A percentile compares a stretch with the other conserved stretches of the same genome.
Conservation (phyloP, 805 yeast genomes). For the Scheffersomyces lignosus region DNA sequence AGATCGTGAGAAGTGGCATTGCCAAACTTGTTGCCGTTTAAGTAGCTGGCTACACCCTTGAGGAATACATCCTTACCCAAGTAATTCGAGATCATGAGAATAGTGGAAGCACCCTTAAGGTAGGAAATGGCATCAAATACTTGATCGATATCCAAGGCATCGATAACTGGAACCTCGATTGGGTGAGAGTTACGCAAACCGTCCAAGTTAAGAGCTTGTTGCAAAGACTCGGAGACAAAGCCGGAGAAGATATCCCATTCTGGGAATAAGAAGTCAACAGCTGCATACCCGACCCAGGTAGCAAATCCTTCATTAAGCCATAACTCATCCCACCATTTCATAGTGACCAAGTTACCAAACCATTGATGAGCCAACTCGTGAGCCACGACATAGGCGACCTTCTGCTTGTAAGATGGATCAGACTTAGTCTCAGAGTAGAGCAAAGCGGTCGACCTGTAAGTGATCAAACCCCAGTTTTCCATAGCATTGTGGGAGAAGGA, state of each 20-base stretch:
- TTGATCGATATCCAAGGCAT: constrained; percentile 79
- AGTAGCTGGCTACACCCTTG: constrained; percentile 70
- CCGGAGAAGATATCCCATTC: constrained; percentile 76
- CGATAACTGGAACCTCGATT: constrained; percentile 75
- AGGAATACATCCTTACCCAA: constrained; percentile 69
- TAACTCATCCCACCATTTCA: constrained; percentile 93
- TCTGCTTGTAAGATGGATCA: constrained; percentile 56
- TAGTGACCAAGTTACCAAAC: constrained; percentile 87
- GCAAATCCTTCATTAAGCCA: constrained; percentile 93
- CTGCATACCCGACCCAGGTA: constrained; percentile 76
- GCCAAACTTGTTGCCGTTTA: constrained; percentile 59
- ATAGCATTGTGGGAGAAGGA: constrained; percentile 82
- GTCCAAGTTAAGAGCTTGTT: constrained; percentile 53
- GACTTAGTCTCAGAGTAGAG: constrained; percentile 47
- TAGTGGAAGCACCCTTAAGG: constrained; percentile 75
- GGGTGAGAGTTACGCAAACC: constrained; percentile 71
- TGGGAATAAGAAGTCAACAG: constrained; percentile 69
- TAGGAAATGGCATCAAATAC: constrained; percentile 82
- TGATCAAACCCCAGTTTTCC: constrained; percentile 87
- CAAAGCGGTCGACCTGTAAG: constrained; percentile 60
- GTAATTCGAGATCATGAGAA: constrained; percentile 72
- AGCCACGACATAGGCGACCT: constrained; percentile 78
- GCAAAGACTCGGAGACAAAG: constrained; percentile 52
- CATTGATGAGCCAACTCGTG: constrained; percentile 91
- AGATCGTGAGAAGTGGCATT: constrained; percentile 76